phyloP scores from a whole-genome alignment of 805 yeast species.

The Candida ortonii region DNA sequence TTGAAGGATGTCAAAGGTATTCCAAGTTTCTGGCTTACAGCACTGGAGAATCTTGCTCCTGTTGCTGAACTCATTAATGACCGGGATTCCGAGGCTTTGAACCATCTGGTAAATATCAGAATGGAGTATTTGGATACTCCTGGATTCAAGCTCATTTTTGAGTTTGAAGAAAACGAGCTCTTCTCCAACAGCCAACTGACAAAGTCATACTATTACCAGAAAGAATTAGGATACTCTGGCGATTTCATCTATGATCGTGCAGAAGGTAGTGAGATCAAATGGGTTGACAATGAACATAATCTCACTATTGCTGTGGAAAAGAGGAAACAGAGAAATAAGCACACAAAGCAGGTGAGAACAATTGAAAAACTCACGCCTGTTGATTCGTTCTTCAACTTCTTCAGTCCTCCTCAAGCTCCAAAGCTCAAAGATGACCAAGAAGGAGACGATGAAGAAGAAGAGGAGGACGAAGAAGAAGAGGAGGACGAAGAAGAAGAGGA shows the following conservation, averaged over 20 bases:
- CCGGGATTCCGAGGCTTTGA: conserved; percentile 82
- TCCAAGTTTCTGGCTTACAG: conserved; percentile 96
- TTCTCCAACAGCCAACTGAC: conserved; percentile 70
- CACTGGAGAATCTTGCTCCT: conserved; percentile 79
- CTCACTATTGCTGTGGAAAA: conserved; percentile 85
- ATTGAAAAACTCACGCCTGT: conserved; percentile 92
- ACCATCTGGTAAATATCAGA: conserved; percentile 63
- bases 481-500: conserved; percentile 60
- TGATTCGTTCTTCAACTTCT: conserved; percentile 93
- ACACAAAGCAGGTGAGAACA: conserved; percentile 93
- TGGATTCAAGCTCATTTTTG: conserved; percentile 85
- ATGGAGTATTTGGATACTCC: conserved; percentile 80
- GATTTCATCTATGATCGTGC: conserved; percentile 98
- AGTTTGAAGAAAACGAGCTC: conserved; percentile 71
- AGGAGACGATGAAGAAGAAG: conserved; percentile 53
- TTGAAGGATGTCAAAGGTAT: conserved; percentile 59
- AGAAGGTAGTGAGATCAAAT: conserved; percentile 80
- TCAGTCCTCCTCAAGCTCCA: conserved; percentile 87
- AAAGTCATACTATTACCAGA: conserved; percentile 91
- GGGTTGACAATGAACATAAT: conserved; percentile 78
- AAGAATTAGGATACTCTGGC: conserved; percentile 90
- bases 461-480: conserved; percentile 42
- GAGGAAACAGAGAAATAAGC: conserved; percentile 95
- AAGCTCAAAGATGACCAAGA: conserved; percentile 41
- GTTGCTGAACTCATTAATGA: conserved; percentile 84